Base-by-base conservation (phyloP, 371 early-diverging fungal species). In the Polyrhizophydium stewartii region DNA sequence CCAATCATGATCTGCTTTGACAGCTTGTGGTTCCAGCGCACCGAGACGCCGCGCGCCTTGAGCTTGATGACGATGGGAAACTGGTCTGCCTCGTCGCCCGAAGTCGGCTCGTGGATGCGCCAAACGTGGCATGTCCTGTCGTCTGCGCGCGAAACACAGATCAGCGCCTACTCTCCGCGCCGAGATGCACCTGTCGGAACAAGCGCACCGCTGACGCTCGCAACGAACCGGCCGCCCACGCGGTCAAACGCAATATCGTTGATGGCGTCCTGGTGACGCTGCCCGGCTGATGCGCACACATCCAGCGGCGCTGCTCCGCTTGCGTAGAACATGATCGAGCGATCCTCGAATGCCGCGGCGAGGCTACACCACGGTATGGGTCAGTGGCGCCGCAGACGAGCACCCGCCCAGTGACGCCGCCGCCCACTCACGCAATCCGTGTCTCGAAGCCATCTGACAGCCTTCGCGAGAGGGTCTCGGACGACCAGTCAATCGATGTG, bases 201-300 rank as follows among this genome's bases (percentile, higher is more conserved):
- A 7, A 7, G 25, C 47, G 6, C 47, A 53, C 55, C 55, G 5
- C 27, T 16, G 22, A 53, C 55, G 37, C 55, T 53, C n/a, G 55
- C 55, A n/a, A 53, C 16, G 37, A 28, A 9, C 6, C 24, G 55
- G 27, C 30, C 30, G 16, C 9, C 19, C 7, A 25, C n/a, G 13
- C 10, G 6, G 37, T 28, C n/a, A n/a, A 53, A 24, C 16, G 27
- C 30, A 6, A 53, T 7, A 33, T 31, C 55, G 37, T 53, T 53
- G 37, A 53, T 53, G 55, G 55, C 22, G 24, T 24, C 37, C 16
- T 25, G 55, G 24, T 49, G 43, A n/a, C 43, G 43, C 43, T 50
- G 51, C 31, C 12, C 12, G 24, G 51, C 12, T 19, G 19, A 12
- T 25, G 16, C 13, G 24, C 27, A 30, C 16, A 12, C 30, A 53